Evolutionary conservation across 2,329 filamentous ascomycete species (phyloP), one percentile per base, ranked within the genome.

Genomic region (Hymenoscyphus scutula): DNA sequence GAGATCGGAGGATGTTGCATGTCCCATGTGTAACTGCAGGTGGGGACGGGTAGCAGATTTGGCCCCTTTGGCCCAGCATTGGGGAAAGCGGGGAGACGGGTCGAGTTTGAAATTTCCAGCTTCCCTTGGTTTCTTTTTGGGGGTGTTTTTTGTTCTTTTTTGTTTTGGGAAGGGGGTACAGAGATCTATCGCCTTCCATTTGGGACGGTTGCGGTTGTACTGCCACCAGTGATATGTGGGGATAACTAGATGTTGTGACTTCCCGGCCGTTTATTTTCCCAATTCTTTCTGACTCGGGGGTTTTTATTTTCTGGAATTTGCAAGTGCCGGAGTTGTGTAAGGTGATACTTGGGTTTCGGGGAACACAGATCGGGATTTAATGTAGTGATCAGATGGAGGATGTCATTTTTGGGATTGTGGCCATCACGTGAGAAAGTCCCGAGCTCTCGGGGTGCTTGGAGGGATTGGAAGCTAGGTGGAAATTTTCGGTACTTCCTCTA

Each of bases 161-260:
- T 13, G 6, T 25, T 51, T 51, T 25, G 45, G 10, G 45, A 25
- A 13, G 13, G 19, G 19, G 13, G 7, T 5, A 51, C 45, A 51
- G 45, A 51, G 45, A 51, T 25, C 19, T 51, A 51, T 51, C 45
- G 19, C 13, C 45, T 51, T n/a, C n/a, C n/a, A n/a, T n/a, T 51
- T 25, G 19, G 19, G 10, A 5, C 17, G 45, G 45, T 25, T 51
- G 13, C 45, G 45, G 45, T 51, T 23, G 23, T 23, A 51, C 45
- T 51, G 19, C 19, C 19, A 51, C 45, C 19, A 51, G 45, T 23
- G 19, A 25, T 51, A 25, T 51, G 19, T 25, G 4, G 8, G 19
- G 23, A 51, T 51, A 51, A 51, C 8, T 51, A 51, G 45, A 51
- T 51, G 19, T 3, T 25, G 45, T 23, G 13, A 8, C 8, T 51